phyloP scores from a whole-genome alignment of 2,329 filamentous ascomycete genomes.

The Graphilbum fragrans region DNA sequence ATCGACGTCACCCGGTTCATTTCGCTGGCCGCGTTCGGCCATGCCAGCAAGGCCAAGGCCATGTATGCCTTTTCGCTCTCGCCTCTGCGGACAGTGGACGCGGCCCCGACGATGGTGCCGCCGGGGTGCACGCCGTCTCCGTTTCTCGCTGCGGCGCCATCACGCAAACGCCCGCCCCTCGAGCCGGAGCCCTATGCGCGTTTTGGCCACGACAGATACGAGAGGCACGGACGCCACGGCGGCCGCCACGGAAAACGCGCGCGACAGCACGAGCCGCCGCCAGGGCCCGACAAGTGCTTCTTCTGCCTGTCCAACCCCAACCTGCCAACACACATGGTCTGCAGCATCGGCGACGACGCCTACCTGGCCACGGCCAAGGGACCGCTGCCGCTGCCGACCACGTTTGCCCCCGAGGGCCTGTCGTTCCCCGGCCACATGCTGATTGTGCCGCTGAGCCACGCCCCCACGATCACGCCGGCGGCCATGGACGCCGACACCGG shows the following conservation, averaged over 20 bases:
- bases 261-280: slow-evolving; percentile 39
- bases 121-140: slow-evolving; percentile 66
- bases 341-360: slow-evolving; percentile 73
- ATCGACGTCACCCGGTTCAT: slow-evolving; percentile 73
- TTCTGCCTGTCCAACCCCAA: slow-evolving; percentile 89
- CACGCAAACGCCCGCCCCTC: slow-evolving; percentile 45
- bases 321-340: slow-evolving; percentile 76
- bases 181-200: slow-evolving; percentile 38
- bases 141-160: slow-evolving; percentile 25
- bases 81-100: slow-evolving; percentile 29
- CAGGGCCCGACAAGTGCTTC: slow-evolving; percentile 73
- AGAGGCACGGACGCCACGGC: slow-evolving; percentile 28
- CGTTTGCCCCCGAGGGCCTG: slow-evolving; percentile 53
- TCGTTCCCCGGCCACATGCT: slow-evolving; percentile 76
- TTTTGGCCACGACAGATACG: slow-evolving; percentile 35
- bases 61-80: slow-evolving; percentile 70
- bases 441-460: slow-evolving; percentile 78
- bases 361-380: slow-evolving; percentile 92
- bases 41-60: slow-evolving; percentile 64
- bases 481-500: slow-evolving; percentile 38
- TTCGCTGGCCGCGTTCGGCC: slow-evolving; percentile 70
- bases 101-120: slow-evolving; percentile 49
- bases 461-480: slow-evolving; percentile 53
- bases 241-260: slow-evolving; percentile 26
- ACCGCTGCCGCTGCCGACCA: slow-evolving; percentile 60